Conservation (phyloP, 148 eudicot genomes). For the Rhododendron simsii region DNA sequence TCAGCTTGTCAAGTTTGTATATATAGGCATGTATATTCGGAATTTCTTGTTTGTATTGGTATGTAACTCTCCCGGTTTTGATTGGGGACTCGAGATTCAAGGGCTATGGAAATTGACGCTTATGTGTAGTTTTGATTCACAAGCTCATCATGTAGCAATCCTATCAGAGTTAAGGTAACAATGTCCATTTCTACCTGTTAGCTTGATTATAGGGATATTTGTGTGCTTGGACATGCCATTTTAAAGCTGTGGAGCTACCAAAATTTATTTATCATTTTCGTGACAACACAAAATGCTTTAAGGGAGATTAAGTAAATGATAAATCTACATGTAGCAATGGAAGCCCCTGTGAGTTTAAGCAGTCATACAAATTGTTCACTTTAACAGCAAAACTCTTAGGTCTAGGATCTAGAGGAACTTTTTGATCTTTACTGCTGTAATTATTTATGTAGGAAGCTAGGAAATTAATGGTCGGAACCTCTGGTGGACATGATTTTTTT, state of each 20-base stretch:
- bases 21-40: too few relatives aligned
- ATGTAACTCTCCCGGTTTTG: too few relatives aligned
- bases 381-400: background rate
- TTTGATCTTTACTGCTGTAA: background rate
- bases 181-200: too few relatives aligned
- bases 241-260: too few relatives aligned
- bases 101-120: background rate
- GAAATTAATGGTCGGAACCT: constrained; percentile 1
- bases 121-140: background rate
- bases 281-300: too few relatives aligned
- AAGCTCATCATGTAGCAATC: background rate
- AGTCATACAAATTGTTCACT: background rate
- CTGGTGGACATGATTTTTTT: background rate
- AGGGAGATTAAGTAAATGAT: too few relatives aligned
- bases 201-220: too few relatives aligned
- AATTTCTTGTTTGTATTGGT: too few relatives aligned
- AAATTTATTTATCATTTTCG: too few relatives aligned
- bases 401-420: background rate
- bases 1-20: too few relatives aligned
- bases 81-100: background rate
- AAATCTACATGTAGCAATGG: background rate
- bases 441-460: background rate
- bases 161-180: background rate
- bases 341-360: background rate
- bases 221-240: too few relatives aligned